Percentiles rank a stretch among this genome's conserved stretches.
Conservation (phyloP, 2,329 filamentous ascomycete genomes). For the Xylariaceae sp. region DNA sequence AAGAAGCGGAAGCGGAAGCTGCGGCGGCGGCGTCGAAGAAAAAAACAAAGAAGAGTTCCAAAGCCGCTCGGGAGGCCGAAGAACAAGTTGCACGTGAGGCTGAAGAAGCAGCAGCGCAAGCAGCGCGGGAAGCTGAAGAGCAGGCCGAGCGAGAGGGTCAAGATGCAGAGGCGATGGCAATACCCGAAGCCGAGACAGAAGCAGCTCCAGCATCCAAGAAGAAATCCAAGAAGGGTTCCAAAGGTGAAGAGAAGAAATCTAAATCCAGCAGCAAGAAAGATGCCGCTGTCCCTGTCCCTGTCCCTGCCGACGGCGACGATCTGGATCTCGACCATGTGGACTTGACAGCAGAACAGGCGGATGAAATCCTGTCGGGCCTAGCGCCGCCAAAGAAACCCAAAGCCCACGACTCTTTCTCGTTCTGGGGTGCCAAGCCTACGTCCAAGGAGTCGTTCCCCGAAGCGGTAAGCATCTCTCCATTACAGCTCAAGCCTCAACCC, state of each 20-base stretch:
- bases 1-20: slow-evolving; percentile 22
- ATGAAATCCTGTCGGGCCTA: slow-evolving; percentile 26
- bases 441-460: slow-evolving; percentile 33
- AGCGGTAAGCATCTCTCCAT: slow-evolving; percentile 26
- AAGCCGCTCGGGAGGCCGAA: slow-evolving; percentile 31
- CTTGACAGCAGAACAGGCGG: slow-evolving; percentile 27
- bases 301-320: slow-evolving; percentile 15
- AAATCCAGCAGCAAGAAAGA: slow-evolving; percentile 30
- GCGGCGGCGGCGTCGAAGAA: slow-evolving; percentile 30
- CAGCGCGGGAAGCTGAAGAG: slow-evolving; percentile 25
- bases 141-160: slow-evolving; percentile 25
- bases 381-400: slow-evolving; percentile 26
- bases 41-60: slow-evolving; percentile 33
- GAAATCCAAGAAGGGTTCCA: slow-evolving; percentile 33
- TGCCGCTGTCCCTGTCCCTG: no score
- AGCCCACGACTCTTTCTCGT: slow-evolving; percentile 41
- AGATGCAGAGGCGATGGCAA: slow-evolving; percentile 28
- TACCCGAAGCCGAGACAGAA: slow-evolving; percentile 23
- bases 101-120: slow-evolving; percentile 10
- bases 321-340: slow-evolving; percentile 31
- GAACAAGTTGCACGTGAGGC: slow-evolving; percentile 15
- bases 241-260: slow-evolving; percentile 37
- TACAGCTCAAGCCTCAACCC: no score
- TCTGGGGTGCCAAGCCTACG: slow-evolving; percentile 48
- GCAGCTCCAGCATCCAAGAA: slow-evolving; percentile 30